These are phyloP conservation scores for Tremella mesenterica DNA, from an alignment of 768 basidiomycete genomes.

Conservation along the genomic window DNA sequence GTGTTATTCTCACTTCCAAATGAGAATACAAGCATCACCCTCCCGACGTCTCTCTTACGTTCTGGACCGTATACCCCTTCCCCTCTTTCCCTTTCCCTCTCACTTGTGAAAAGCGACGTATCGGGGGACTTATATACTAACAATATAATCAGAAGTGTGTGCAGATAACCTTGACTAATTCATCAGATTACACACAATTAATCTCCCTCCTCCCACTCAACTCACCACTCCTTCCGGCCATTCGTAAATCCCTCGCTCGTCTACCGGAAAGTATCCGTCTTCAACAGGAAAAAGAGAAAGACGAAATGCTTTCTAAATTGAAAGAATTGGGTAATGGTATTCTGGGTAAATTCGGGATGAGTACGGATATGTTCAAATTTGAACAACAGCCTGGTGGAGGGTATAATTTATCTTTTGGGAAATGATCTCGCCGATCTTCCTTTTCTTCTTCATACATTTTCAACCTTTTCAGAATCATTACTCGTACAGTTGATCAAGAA, in stretches of 20 bases:
- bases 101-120: too few relatives aligned
- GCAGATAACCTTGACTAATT: too few relatives aligned
- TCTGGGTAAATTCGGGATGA: conserved; percentile 89
- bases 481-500: too few relatives aligned
- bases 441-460: too few relatives aligned
- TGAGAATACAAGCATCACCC: too few relatives aligned
- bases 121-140: conserved; percentile 55
- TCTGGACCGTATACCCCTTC: too few relatives aligned
- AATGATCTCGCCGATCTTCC: conserved; percentile 6
- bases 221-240: conserved; percentile 51
- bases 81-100: too few relatives aligned
- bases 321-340: conserved; percentile 87
- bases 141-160: conserved; percentile 54
- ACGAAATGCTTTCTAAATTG: conserved; percentile 84
- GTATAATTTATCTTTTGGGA: conserved; percentile 77
- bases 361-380: conserved; percentile 95
- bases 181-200: conserved; percentile 77
- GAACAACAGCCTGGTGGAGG: conserved; percentile 90
- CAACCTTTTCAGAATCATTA: too few relatives aligned
- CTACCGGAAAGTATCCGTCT: conserved; percentile 63
- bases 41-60: too few relatives aligned
- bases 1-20: too few relatives aligned
- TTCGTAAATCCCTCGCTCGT: conserved; percentile 50
- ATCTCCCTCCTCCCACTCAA: conserved; percentile 55
- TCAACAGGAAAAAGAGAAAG: conserved; percentile 75